Evolutionary conservation across 2,329 filamentous ascomycete species (phyloP).

Genomic region (Grosmannia clavigera): DNA sequence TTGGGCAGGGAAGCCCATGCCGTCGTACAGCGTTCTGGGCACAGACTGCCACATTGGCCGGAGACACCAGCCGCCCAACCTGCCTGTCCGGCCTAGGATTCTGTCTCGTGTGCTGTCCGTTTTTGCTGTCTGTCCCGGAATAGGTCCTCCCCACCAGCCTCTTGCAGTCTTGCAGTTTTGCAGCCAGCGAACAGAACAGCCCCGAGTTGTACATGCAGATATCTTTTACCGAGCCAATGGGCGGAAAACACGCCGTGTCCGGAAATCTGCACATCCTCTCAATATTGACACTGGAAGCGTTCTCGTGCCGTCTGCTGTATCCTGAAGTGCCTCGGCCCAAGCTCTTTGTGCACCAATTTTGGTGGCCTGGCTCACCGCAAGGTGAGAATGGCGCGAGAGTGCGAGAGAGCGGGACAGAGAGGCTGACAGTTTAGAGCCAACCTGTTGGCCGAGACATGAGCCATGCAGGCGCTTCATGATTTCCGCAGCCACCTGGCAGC

Average conservation of each 20-base stretch:
- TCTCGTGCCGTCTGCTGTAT: too few relatives aligned
- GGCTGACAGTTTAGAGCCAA: background rate
- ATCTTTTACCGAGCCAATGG: background rate
- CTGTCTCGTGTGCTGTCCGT: background rate
- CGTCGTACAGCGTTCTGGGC: background rate
- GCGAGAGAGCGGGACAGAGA: too few relatives aligned
- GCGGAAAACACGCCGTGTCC: background rate
- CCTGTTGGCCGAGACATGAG: background rate
- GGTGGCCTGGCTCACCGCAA: background rate
- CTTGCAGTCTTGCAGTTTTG: background rate
- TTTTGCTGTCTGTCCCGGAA: background rate
- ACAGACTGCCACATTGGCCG: background rate
- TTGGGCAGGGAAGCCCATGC: too few relatives aligned
- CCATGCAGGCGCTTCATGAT: too few relatives aligned
- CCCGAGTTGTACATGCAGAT: background rate
- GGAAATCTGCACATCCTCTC: background rate
- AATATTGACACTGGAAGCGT: too few relatives aligned
- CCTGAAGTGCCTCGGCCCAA: too few relatives aligned
- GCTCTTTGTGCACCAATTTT: background rate
- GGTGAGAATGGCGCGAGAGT: background rate
- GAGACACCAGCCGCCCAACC: background rate
- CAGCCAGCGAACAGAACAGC: background rate
- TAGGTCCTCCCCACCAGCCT: too few relatives aligned
- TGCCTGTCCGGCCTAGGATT: background rate
- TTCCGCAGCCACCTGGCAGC: too few relatives aligned